Conservation (phyloP, 2,329 filamentous ascomycete genomes). For the Coleophoma eucalyptorum region DNA sequence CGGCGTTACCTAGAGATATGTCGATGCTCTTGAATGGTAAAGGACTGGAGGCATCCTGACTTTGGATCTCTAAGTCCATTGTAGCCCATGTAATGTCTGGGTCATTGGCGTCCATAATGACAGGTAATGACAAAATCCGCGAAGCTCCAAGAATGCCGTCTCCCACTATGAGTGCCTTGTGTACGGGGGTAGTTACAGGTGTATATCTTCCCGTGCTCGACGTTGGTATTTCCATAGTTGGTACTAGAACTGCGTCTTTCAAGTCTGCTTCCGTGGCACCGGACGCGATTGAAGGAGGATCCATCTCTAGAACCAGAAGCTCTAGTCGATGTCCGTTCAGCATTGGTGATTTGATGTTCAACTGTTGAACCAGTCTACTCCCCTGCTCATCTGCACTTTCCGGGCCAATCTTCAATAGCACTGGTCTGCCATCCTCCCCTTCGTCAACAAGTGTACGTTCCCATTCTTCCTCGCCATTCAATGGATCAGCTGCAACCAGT, state of each 20-base stretch:
- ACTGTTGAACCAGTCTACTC: constrained; percentile 49
- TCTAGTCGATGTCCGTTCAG: constrained; percentile 62
- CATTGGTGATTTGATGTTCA: constrained; percentile 59
- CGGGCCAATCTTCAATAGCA: constrained; percentile 57
- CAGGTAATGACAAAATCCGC: constrained; percentile 38
- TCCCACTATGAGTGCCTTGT: constrained; percentile 72
- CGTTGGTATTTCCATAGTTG: constrained; percentile 65
- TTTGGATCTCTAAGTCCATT: constrained; percentile 48
- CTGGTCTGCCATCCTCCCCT: constrained; percentile 44
- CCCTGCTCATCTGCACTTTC: constrained; percentile 25
- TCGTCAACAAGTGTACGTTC: constrained; percentile 51
- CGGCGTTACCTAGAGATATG: constrained; percentile 55
- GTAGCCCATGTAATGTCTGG: constrained; percentile 46
- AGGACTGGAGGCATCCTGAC: constrained; percentile 24
- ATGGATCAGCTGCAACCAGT: constrained; percentile 66
- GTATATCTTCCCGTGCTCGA: constrained; percentile 61
- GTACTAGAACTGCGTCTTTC: constrained; percentile 71
- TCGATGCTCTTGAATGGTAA: constrained; percentile 58
- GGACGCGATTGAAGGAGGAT: constrained; percentile 45
- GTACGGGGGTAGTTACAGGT: constrained; percentile 75
- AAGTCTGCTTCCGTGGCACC: constrained; percentile 33
- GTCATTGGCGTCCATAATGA: constrained; percentile 24
- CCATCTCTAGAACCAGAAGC: constrained; percentile 51
- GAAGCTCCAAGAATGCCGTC: constrained; percentile 68
- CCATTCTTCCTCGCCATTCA: constrained; percentile 61